Evolutionary conservation across 148 eudicot species (phyloP).

Genomic region (Salicornia ramosissima): DNA sequence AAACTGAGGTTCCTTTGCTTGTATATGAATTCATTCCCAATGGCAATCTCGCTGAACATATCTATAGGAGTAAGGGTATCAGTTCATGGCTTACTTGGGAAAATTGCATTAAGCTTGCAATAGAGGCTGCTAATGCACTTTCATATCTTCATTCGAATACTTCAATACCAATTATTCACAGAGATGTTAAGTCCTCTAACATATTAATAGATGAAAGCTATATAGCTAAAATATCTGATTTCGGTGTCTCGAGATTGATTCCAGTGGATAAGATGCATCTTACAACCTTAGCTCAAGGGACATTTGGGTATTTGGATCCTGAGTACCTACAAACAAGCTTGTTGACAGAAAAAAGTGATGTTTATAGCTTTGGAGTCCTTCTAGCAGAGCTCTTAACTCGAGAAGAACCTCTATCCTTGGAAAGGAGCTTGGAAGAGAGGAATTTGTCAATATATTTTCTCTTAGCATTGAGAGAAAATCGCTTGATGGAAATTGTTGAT

Average conservation of each 20-base stretch:
- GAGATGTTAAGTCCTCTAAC: constrained; percentile 28
- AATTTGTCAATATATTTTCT: constrained; percentile 18
- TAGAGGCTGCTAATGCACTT: constrained; percentile 12
- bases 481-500: constrained; percentile 20
- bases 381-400: constrained; percentile 21
- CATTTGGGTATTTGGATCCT: constrained; percentile 25
- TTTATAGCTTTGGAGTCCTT: constrained; percentile 25
- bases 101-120: background rate
- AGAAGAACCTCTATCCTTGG: constrained; percentile 2
- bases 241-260: constrained; percentile 22
- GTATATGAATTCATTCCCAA: background rate
- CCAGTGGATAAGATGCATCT: constrained; percentile 17
- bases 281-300: constrained; percentile 23
- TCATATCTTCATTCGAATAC: constrained; percentile 26
- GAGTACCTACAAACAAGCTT: constrained; percentile 22
- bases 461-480: constrained; percentile 12
- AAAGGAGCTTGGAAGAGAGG: constrained; percentile 15
- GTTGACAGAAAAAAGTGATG: constrained; percentile 30
- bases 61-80: background rate
- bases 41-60: constrained; percentile 11
- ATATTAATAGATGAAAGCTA: constrained; percentile 18
- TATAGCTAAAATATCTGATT: constrained; percentile 17
- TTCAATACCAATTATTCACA: constrained; percentile 19
- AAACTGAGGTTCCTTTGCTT: too few relatives aligned
- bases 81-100: background rate